Evolutionary conservation across 2,329 filamentous ascomycete species (phyloP), one percentile per base, ranked within the genome.

Genomic region (Colletotrichum camelliae): DNA sequence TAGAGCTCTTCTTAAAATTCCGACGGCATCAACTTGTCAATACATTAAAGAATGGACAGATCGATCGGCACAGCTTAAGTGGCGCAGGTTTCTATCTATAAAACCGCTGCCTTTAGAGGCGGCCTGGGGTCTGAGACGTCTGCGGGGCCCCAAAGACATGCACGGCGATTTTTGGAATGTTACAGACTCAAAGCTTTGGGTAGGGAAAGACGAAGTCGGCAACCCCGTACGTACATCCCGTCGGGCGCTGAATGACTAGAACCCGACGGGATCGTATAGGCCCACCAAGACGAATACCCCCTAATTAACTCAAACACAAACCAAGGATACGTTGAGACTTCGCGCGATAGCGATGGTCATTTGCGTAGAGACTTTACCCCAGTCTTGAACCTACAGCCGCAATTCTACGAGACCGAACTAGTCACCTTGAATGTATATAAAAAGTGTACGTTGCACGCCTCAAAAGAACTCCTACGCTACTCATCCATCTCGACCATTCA

Each of bases 401-500:
- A 3, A 10, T 0, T 57, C 52, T 57, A 16, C 21, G 16, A 57
- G 21, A 1, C 21, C 8, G 27, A 2, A 24, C 21, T 27, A 9
- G 6, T 8, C 52, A 16, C 27, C 13, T 57, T 16, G 16, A 16
- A 16, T 57, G 13, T 57, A 29, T 57, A 57, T 27, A 57, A 57
- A 5, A 21, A 57, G 52, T 9, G 0, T 57, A 57, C 8, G 8
- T 57, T 57, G 52, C 52, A 0, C 16, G 21, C 21, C 13, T 18
- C 21, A 0, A 5, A 16, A 6, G 1, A 0, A 4, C 12, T 16
- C 0, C 4, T 16, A 21, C 7, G 4, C 52, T 16, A 57, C 52
- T 57, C 52, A 57, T 57, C 21, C 52, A 57, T n/a, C 21, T 9
- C 13, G 1, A 57, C 4, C 52, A 57, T 10, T 24, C 21, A 27